phyloP scores from a whole-genome alignment of 768 basidiomycete species.

The Tylopilus rubrobrunneus region DNA sequence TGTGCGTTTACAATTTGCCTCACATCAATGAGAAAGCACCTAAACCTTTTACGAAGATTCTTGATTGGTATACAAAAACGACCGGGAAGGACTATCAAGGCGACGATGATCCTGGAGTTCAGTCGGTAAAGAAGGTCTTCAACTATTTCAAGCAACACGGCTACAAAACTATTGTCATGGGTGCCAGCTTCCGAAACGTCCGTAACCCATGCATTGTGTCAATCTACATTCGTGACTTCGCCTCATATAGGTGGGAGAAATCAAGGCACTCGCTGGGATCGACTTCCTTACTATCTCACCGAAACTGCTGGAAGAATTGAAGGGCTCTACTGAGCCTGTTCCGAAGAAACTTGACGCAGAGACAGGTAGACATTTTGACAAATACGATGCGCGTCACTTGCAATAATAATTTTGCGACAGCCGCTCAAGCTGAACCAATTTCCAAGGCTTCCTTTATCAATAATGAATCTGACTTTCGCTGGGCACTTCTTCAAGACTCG shows the following conservation, averaged over 20 bases:
- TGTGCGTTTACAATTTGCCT: not conserved
- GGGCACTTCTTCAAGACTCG: constrained; percentile 81
- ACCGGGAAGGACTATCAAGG: constrained; percentile 83
- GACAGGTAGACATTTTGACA: constrained; percentile 39
- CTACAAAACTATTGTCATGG: constrained; percentile 99
- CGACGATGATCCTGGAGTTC: constrained; percentile 91
- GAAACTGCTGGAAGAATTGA: constrained; percentile 81
- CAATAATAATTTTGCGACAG: not conserved
- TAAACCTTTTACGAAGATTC: constrained; percentile 53
- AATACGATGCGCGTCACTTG: not conserved
- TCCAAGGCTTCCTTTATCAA: constrained; percentile 79
- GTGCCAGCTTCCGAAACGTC: constrained; percentile 96
- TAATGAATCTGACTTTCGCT: constrained; percentile 92
- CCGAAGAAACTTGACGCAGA: constrained; percentile 77
- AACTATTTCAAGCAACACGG: constrained; percentile 97
- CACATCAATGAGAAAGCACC: not conserved
- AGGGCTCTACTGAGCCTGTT: constrained; percentile 64
- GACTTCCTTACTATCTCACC: constrained; percentile 97
- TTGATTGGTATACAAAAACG: constrained; percentile 96
- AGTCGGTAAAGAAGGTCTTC: constrained; percentile 93
- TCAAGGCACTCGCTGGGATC: constrained; percentile 89
- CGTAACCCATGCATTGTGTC: constrained; percentile 23
- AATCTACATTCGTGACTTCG: not conserved
- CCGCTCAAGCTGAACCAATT: constrained; percentile 56
- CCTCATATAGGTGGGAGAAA: constrained; percentile 68